Conservation (phyloP, 2,329 filamentous ascomycete genomes). For the Sphaerulina musiva region DNA sequence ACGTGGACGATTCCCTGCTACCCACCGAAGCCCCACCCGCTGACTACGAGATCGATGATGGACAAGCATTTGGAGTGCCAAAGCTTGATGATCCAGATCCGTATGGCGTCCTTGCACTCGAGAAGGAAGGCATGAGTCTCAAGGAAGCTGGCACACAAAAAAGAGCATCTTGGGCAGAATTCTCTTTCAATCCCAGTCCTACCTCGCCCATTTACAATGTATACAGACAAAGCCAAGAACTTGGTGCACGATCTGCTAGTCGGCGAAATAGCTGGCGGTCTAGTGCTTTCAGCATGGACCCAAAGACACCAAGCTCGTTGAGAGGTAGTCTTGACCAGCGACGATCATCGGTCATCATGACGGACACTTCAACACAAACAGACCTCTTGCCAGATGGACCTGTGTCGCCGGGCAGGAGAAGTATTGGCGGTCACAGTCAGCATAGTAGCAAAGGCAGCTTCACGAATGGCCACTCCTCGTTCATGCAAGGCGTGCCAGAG, state of each 20-base stretch:
- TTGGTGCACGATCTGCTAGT: constrained; percentile 31
- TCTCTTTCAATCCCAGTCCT: constrained; percentile 72
- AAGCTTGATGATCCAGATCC: constrained; percentile 79
- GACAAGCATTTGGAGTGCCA: constrained; percentile 67
- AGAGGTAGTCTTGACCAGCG: constrained; percentile 27
- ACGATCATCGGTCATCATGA: constrained; percentile 21
- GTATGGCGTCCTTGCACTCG: constrained; percentile 83
- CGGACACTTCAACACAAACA: constrained; percentile 31
- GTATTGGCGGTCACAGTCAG: constrained; percentile 19
- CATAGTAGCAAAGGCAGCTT: constrained; percentile 24
- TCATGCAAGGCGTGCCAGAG: constrained; percentile 29
- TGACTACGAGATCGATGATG: constrained; percentile 57
- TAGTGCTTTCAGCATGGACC: constrained; percentile 22
- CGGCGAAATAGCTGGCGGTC: constrained; percentile 60
- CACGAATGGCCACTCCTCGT: constrained; percentile 9
- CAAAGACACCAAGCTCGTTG: constrained; percentile 29
- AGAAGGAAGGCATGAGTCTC: constrained; percentile 83
- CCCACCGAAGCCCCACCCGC: constrained; percentile 67
- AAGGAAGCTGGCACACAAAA: constrained; percentile 75
- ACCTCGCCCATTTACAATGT: constrained; percentile 63
- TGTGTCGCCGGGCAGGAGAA: constrained; percentile 17
- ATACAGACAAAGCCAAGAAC: constrained; percentile 57
- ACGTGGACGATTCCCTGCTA: constrained; percentile 64
- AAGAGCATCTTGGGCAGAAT: constrained; percentile 68
- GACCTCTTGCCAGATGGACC: constrained; percentile 19